Evolutionary conservation across 2,329 filamentous ascomycete genomes (phyloP).

Genomic region (Cytospora mali): DNA sequence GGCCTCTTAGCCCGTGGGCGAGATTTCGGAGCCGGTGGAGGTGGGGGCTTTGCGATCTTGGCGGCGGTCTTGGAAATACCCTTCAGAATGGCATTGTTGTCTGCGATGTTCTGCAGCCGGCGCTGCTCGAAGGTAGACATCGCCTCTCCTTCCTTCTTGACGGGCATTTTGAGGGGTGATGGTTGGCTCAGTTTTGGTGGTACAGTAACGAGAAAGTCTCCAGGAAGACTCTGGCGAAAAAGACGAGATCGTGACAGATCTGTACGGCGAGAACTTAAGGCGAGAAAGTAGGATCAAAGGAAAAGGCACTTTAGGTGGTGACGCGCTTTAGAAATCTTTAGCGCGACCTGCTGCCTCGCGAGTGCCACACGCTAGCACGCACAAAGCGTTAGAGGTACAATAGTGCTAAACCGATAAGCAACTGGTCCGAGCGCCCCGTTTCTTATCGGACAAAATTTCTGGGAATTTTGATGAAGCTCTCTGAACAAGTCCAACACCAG

Average conservation of each 20-base stretch:
- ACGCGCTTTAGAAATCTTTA: slow-evolving; percentile 22
- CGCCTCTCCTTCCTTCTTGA: slow-evolving; percentile 48
- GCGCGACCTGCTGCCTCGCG: slow-evolving; percentile 12
- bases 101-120: slow-evolving; percentile 81
- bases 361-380: slow-evolving; percentile 27
- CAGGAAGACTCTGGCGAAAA: neutral
- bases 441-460: slow-evolving; percentile 25
- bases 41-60: slow-evolving; percentile 46
- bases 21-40: slow-evolving; percentile 9
- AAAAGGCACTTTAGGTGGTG: slow-evolving; percentile 24
- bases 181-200: slow-evolving; percentile 22
- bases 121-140: slow-evolving; percentile 87
- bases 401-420: slow-evolving; percentile 19
- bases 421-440: slow-evolving; percentile 3
- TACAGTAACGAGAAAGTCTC: slow-evolving; percentile 22
- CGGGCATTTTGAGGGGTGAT: slow-evolving; percentile 45
- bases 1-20: slow-evolving; percentile 40
- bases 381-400: too few relatives aligned
- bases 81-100: slow-evolving; percentile 79
- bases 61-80: slow-evolving; percentile 74
- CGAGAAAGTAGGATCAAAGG: neutral
- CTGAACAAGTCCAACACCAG: too few relatives aligned
- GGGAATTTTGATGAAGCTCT: neutral
- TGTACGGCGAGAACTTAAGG: slow-evolving; percentile 3
- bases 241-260: neutral